A percentile compares a stretch with the other conserved stretches of the same genome.
Conservation (phyloP, 345 rosid genomes). For the Salix purpurea region DNA sequence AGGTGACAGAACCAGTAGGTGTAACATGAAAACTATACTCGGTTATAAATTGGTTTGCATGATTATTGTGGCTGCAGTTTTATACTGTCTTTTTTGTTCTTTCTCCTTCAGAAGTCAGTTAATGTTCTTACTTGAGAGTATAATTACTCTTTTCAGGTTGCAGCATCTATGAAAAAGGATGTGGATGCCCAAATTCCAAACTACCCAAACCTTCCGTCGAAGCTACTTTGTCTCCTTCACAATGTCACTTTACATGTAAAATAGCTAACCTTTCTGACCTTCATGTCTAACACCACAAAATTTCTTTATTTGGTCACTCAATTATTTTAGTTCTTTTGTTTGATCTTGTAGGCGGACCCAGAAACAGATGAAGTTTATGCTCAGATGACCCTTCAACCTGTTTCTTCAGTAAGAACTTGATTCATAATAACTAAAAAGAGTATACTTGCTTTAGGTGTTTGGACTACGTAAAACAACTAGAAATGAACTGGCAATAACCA, state of each 20-base stretch:
- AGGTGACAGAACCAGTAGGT: neutral
- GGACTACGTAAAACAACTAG: constrained; percentile 1
- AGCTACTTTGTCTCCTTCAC: constrained; percentile 78
- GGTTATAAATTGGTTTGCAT: neutral
- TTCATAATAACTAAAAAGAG: constrained; percentile 12
- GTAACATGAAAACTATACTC: neutral
- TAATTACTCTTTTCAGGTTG: constrained; percentile 53
- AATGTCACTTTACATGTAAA: constrained; percentile 78
- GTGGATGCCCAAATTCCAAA: constrained; percentile 71
- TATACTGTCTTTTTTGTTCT: neutral
- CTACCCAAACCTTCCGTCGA: constrained; percentile 87
- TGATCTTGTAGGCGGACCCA: constrained; percentile 69
- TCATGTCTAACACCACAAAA: neutral
- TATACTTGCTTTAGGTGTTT: constrained; percentile 11
- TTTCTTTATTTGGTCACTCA: neutral
- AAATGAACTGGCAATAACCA: neutral
- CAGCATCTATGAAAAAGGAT: constrained; percentile 86
- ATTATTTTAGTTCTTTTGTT: constrained; percentile 13
- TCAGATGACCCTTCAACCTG: constrained; percentile 95
- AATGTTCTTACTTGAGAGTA: constrained; percentile 9
- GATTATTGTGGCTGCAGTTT: neutral
- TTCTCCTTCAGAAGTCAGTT: neutral
- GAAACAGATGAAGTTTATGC: constrained; percentile 98
- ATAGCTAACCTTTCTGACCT: neutral
- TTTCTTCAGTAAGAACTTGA: constrained; percentile 48